Conservation (phyloP, 805 yeast genomes). For the Barnettozyma wickerhamii region DNA sequence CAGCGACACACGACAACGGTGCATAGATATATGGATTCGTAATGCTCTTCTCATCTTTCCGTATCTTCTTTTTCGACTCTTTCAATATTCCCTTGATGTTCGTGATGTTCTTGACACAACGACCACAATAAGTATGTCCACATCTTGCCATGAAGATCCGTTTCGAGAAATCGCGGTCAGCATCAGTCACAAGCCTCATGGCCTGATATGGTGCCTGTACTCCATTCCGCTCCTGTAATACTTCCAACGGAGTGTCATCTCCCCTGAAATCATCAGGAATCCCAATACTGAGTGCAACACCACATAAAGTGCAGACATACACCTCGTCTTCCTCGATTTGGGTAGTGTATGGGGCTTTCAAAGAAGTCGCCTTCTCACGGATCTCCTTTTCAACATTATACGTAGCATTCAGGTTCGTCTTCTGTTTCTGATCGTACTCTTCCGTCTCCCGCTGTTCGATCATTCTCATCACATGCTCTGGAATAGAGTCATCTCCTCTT, state of each 20-base stretch:
- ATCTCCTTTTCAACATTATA: background rate
- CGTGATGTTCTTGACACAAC: constrained; percentile 69
- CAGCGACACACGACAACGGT: constrained; percentile 56
- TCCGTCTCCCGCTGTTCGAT: constrained; percentile 18
- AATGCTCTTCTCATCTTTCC: constrained; percentile 16
- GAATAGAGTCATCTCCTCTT: constrained; percentile 9
- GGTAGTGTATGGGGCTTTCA: constrained; percentile 17
- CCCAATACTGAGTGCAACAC: constrained; percentile 68
- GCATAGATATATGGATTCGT: constrained; percentile 43
- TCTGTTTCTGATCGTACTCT: constrained; percentile 13
- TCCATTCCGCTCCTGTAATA: constrained; percentile 29
- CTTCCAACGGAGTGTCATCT: constrained; percentile 27
- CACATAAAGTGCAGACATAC: constrained; percentile 65
- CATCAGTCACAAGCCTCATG: constrained; percentile 39
- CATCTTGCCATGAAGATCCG: constrained; percentile 65
- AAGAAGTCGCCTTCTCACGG: background rate
- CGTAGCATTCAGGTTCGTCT: constrained; percentile 12
- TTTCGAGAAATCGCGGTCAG: constrained; percentile 57
- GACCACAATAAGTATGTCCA: constrained; percentile 85
- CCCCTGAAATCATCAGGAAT: constrained; percentile 50
- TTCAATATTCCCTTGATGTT: constrained; percentile 29
- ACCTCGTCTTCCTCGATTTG: constrained; percentile 32
- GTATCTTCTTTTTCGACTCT: constrained; percentile 15
- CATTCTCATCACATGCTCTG: constrained; percentile 11
- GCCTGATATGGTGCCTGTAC: constrained; percentile 68